A percentile compares a stretch with the other conserved stretches of the same genome.
Conservation (phyloP, 257 asterid genomes). For the Coffea canephora region DNA sequence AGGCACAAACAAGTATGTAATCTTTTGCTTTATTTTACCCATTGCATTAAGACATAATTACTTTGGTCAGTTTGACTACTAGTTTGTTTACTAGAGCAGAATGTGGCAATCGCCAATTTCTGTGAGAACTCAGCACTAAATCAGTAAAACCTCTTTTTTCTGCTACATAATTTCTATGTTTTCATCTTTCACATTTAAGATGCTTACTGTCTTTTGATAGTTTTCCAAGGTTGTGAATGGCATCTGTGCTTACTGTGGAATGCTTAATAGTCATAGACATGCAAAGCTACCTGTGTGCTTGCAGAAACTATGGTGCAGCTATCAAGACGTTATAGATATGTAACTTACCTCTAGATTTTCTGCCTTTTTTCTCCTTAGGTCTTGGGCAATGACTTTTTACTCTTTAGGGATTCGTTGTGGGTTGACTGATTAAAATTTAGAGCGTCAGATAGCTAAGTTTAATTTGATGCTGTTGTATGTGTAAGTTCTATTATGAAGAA, state of each 20-base stretch:
- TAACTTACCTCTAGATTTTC: background rate
- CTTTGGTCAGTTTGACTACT: background rate
- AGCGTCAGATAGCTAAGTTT: background rate
- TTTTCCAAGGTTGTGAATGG: background rate
- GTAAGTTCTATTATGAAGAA: background rate
- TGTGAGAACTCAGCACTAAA: background rate
- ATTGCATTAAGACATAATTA: background rate
- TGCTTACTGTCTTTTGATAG: background rate
- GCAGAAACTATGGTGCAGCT: background rate
- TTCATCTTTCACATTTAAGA: too few species aligned
- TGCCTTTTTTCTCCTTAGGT: background rate
- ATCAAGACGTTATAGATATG: background rate
- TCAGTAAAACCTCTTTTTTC: background rate
- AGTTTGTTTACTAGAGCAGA: background rate
- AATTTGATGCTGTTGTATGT: background rate
- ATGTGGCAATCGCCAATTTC: background rate
- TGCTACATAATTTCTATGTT: too few species aligned
- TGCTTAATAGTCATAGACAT: background rate
- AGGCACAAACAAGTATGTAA: conserved; percentile 54
- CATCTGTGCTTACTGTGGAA: background rate
- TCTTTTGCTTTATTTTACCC: background rate
- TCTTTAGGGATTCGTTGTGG: background rate
- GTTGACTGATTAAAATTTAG: background rate
- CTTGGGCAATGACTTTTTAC: background rate
- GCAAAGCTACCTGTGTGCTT: background rate